A percentile compares a stretch with the other conserved stretches of the same genome.
These are phyloP conservation scores for Mortierella alpina DNA, from an alignment of 192 early-diverging fungal genomes.

Conservation along the genomic window DNA sequence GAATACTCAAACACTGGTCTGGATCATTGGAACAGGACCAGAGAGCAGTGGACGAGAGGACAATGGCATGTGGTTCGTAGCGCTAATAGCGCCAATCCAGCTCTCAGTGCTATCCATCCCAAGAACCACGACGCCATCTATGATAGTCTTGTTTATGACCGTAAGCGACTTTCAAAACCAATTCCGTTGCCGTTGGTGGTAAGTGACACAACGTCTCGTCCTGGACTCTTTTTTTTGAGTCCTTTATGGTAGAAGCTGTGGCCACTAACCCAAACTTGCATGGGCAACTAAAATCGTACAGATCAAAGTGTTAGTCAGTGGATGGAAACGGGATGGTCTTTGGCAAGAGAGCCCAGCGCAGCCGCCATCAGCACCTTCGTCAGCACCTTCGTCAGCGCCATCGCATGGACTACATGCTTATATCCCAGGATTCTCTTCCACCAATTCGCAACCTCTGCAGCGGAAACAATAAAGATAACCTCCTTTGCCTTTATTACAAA, in stretches of 20 bases:
- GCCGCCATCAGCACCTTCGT: constrained; percentile 22
- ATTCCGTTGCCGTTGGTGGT: constrained; percentile 61
- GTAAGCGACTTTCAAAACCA: constrained; percentile 57
- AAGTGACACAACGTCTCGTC: constrained; percentile 17
- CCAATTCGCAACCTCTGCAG: constrained; percentile 18
- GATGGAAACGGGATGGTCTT: constrained; percentile 67
- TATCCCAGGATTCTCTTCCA: constrained; percentile 46
- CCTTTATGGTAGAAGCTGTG: constrained; percentile 56
- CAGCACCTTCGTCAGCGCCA: constrained; percentile 17
- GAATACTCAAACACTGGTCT: constrained; percentile 36
- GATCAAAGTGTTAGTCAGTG: constrained; percentile 63
- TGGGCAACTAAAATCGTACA: constrained; percentile 10
- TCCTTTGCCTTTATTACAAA: not conserved
- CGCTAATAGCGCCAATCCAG: constrained; percentile 44
- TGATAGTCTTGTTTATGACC: constrained; percentile 55
- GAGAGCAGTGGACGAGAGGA: constrained; percentile 59
- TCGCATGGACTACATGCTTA: constrained; percentile 24
- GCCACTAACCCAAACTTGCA: constrained; percentile 35
- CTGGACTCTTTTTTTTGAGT: constrained; percentile 40
- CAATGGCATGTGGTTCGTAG: constrained; percentile 32
- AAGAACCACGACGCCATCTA: constrained; percentile 57
- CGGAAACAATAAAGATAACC: constrained; percentile 13
- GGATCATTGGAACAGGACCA: constrained; percentile 59
- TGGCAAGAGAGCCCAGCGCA: constrained; percentile 60
- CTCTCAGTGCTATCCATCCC: constrained; percentile 34